Conservation (phyloP, 352 stramenopile species). For the Phytophthora megakarya region DNA sequence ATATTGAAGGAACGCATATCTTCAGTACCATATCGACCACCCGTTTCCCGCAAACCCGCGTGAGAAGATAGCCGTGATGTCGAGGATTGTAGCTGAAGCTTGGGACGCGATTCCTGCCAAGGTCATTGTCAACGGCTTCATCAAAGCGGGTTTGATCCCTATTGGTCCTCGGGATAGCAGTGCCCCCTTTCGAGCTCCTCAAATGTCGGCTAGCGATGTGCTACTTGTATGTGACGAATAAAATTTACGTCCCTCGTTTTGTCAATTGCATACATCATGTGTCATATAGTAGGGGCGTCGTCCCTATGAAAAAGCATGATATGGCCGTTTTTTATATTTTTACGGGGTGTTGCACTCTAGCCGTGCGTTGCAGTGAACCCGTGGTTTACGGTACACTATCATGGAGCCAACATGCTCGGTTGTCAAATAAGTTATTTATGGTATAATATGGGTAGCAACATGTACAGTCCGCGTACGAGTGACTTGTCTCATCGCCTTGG, state of each 20-base stretch:
- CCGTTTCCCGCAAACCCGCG: neutral
- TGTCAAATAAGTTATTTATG: no score
- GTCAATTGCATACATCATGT: neutral
- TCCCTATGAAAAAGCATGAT: neutral
- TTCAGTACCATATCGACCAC: neutral
- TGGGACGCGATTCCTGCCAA: conserved; percentile 1
- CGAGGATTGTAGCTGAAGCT: neutral
- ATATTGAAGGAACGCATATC: neutral
- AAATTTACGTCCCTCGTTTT: neutral
- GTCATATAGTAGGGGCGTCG: no score
- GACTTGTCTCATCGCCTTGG: no score
- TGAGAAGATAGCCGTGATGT: conserved; percentile 3
- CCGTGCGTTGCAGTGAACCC: conserved; percentile 6
- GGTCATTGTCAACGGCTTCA: conserved; percentile 2
- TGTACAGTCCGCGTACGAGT: no score
- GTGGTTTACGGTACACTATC: no score
- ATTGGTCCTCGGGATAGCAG: no score
- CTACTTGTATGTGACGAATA: conserved; percentile 1
- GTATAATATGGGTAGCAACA: no score
- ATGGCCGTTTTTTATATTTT: neutral
- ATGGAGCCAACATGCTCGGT: no score
- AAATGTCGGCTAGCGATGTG: neutral
- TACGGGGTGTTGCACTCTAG: conserved; percentile 5
- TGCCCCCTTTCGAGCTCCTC: neutral
- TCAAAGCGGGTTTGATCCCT: neutral